A percentile compares a stretch with the other conserved stretches of the same genome.
These are phyloP conservation scores for Colletotrichum limetticola DNA, from an alignment of 2,329 filamentous ascomycete species.

Conservation along the genomic window DNA sequence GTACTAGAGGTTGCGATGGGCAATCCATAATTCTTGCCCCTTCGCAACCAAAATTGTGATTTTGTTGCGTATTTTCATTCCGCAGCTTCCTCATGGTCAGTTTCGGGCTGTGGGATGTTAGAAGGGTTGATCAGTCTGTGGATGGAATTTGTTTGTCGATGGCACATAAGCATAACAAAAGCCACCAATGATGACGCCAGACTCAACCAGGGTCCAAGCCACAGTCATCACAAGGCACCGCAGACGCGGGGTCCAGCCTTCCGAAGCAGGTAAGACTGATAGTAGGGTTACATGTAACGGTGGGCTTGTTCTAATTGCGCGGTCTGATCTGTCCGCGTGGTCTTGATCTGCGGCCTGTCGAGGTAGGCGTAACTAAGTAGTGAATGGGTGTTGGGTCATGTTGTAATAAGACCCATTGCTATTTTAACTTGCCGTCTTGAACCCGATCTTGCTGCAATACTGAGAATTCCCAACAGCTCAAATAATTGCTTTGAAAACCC, in stretches of 20 bases:
- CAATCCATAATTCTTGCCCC: not conserved
- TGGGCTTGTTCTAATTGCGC: not conserved
- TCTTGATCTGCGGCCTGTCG: no score
- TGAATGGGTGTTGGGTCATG: no score
- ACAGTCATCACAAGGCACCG: not conserved
- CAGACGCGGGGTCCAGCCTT: constrained; percentile 18
- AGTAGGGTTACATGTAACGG: not conserved
- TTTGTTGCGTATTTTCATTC: no score
- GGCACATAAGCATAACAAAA: constrained; percentile 10
- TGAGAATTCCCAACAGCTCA: no score
- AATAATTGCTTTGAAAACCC: no score
- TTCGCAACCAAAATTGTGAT: no score
- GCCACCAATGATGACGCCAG: constrained; percentile 14
- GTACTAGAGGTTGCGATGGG: not conserved
- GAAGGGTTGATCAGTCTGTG: not conserved
- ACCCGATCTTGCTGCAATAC: no score
- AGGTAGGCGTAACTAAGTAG: no score
- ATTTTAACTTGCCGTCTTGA: no score
- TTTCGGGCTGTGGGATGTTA: no score
- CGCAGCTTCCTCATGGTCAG: not conserved
- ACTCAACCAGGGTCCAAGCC: constrained; percentile 11
- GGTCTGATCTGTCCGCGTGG: not conserved
- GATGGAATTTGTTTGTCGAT: constrained; percentile 14
- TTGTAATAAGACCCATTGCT: no score
- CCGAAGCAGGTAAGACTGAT: constrained; percentile 4